Conservation (phyloP, 306 rosid species). For the Trifolium pratense region DNA sequence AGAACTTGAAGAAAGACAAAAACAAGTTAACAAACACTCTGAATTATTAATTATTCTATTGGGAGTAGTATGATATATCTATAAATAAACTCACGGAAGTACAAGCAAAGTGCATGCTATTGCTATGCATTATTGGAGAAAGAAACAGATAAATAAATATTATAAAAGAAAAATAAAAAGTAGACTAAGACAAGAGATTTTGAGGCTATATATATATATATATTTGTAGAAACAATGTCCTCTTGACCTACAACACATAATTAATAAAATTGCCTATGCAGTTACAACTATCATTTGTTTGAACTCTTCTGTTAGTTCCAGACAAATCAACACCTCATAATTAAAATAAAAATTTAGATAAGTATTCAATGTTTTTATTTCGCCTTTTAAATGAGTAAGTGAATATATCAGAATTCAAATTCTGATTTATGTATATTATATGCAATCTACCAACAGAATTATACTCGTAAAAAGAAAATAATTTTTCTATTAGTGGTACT, state of each 20-base stretch:
- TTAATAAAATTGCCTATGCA: background rate
- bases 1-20: background rate
- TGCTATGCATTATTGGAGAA: slow-evolving; percentile 36
- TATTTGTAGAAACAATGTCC: slow-evolving; percentile 9
- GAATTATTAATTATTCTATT: slow-evolving; percentile 11
- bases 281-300: slow-evolving; percentile 35
- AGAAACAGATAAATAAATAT: slow-evolving; percentile 5
- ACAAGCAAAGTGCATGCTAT: slow-evolving; percentile 33
- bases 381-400: too few species aligned
- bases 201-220: slow-evolving; percentile 35
- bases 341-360: too few species aligned
- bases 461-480: too few species aligned
- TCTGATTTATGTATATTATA: too few species aligned
- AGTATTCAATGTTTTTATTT: too few species aligned
- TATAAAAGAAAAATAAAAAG: background rate
- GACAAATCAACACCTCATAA: slow-evolving; percentile 38
- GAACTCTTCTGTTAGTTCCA: slow-evolving; percentile 39
- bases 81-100: slow-evolving; percentile 27
- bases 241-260: slow-evolving; percentile 30
- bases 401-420: too few species aligned
- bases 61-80: slow-evolving; percentile 16
- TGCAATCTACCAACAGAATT: too few species aligned
- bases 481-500: too few species aligned
- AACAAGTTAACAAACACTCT: slow-evolving; percentile 8
- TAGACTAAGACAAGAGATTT: slow-evolving; percentile 12